These are phyloP conservation scores for Dendrobium huoshanense DNA, from an alignment of 106 monocot genomes.

Conservation along the genomic window DNA sequence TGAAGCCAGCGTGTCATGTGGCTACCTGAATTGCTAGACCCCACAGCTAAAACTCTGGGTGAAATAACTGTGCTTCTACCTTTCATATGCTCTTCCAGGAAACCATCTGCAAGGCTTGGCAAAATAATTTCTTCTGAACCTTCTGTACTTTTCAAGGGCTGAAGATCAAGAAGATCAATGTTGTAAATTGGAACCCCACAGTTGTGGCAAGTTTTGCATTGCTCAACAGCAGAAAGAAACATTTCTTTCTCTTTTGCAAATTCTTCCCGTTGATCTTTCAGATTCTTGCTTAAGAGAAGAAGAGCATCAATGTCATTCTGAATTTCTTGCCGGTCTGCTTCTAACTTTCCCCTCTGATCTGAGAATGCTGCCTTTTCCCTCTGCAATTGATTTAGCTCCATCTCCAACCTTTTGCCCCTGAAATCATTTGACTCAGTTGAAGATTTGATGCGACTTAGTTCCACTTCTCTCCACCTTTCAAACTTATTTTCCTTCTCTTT, in stretches of 20 bases:
- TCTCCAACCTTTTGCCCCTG: slow-evolving; percentile 46
- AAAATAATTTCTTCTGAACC: slow-evolving; percentile 38
- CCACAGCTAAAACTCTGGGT: slow-evolving; percentile 17
- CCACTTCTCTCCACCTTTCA: slow-evolving; percentile 35
- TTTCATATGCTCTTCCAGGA: slow-evolving; percentile 32
- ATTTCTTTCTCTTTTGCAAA: slow-evolving; percentile 57
- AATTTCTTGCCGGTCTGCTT: slow-evolving; percentile 63
- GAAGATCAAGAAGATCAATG: slow-evolving; percentile 29
- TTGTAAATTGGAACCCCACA: slow-evolving; percentile 51
- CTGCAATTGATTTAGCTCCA: slow-evolving; percentile 43
- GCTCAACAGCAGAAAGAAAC: slow-evolving; percentile 51
- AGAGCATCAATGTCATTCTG: slow-evolving; percentile 76
- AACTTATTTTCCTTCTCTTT: slow-evolving; percentile 47
- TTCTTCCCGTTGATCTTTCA: slow-evolving; percentile 68
- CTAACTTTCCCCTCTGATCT: slow-evolving; percentile 40
- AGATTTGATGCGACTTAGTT: slow-evolving; percentile 44
- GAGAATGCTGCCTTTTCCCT: slow-evolving; percentile 58
- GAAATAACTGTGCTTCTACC: slow-evolving; percentile 20
- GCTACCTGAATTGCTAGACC: slow-evolving; percentile 31
- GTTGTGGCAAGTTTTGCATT: slow-evolving; percentile 52
- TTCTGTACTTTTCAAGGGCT: slow-evolving; percentile 13
- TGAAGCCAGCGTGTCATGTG: slow-evolving; percentile 55
- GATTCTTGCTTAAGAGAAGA: slow-evolving; percentile 44
- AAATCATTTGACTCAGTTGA: slow-evolving; percentile 34
- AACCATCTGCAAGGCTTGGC: slow-evolving; percentile 49